Percentiles rank a stretch among this genome's conserved stretches.
Conservation (phyloP, 352 stramenopile species). For the Phytophthora rubi region DNA sequence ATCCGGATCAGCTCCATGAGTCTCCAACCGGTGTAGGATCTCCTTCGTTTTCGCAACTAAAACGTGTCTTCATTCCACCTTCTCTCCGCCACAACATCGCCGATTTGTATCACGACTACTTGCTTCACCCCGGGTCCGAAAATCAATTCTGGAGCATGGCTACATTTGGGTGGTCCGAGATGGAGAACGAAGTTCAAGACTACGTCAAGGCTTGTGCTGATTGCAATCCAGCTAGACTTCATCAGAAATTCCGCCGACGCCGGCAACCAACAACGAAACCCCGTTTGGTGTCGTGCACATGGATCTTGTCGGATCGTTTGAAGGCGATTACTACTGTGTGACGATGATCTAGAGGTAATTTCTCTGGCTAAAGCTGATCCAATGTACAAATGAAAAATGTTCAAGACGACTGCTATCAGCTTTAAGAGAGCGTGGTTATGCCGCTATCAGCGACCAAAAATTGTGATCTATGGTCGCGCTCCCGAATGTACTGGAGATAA, state of each 20-base stretch:
- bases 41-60: too few relatives aligned
- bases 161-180: conserved; percentile 15
- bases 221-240: neutral
- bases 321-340: conserved; percentile 1
- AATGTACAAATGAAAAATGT: neutral
- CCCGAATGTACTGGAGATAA: neutral
- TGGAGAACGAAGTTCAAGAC: neutral
- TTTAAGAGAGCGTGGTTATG: neutral
- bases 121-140: conserved; percentile 13
- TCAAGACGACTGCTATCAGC: neutral
- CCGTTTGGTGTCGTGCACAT: neutral
- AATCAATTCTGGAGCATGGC: conserved; percentile 8
- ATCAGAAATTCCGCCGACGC: neutral
- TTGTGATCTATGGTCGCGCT: neutral
- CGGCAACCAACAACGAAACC: neutral
- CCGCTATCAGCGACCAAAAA: neutral
- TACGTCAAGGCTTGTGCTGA: neutral
- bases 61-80: conserved; percentile 8
- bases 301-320: neutral
- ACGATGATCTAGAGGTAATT: conserved; percentile 6
- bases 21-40: too few relatives aligned
- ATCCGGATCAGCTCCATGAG: too few relatives aligned
- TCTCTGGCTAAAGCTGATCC: neutral
- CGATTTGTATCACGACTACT: conserved; percentile 12
- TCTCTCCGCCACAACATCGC: neutral